Conservation (phyloP, 108 stramenopile species). For the Epithemia pelagica region DNA sequence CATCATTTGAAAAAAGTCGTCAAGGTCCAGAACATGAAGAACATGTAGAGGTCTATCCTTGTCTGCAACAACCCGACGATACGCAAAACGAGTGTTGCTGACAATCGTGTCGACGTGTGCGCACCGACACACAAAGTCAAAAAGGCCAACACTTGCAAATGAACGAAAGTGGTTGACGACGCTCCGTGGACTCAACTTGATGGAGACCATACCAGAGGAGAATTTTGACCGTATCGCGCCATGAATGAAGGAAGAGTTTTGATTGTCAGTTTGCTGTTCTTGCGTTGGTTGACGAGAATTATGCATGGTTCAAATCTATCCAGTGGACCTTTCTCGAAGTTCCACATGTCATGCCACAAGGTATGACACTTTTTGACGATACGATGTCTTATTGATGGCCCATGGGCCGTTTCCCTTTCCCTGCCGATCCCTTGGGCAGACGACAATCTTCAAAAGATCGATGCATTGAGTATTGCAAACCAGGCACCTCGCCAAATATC, state of each 20-base stretch:
- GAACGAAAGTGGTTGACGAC: conserved; percentile 5
- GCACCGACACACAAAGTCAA: no score
- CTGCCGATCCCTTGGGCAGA: conserved; percentile 50
- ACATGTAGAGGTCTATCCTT: no score
- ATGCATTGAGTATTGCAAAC: conserved; percentile 74
- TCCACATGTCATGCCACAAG: conserved; percentile 38
- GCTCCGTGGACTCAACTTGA: conserved; percentile 2
- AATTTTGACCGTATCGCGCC: conserved; percentile 27
- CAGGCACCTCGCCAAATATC: conserved; percentile 22
- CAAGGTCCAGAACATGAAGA: no score
- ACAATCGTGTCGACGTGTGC: no score
- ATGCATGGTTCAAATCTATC: conserved; percentile 70
- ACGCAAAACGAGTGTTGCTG: no score
- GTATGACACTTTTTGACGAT: conserved; percentile 65
- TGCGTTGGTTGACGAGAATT: conserved; percentile 47
- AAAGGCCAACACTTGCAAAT: neutral
- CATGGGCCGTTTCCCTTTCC: no score
- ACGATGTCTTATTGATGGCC: conserved; percentile 56
- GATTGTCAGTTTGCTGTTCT: conserved; percentile 63
- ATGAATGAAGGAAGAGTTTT: conserved; percentile 39
- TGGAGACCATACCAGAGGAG: conserved; percentile 21
- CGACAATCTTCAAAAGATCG: conserved; percentile 26
- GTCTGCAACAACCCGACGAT: no score
- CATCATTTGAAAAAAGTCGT: no score
- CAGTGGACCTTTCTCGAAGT: conserved; percentile 1